phyloP scores from a whole-genome alignment of 305 asterid genomes.

The Solanum hybrid region DNA sequence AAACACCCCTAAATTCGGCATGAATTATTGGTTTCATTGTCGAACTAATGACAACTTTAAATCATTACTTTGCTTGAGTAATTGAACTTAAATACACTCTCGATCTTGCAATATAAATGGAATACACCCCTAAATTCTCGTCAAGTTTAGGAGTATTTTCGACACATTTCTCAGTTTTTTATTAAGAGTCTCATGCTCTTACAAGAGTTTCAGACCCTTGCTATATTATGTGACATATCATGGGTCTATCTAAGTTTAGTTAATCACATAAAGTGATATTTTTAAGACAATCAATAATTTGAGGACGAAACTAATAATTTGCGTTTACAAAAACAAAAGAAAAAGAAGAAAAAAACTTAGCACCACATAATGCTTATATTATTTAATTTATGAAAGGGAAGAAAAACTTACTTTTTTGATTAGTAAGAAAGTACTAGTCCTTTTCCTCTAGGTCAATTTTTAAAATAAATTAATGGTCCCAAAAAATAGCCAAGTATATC shows the following conservation, averaged over 20 bases:
- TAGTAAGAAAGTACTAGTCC: background rate
- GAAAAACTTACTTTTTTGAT: background rate
- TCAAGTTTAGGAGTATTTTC: background rate
- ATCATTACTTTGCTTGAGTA: background rate
- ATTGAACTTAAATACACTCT: too few species aligned
- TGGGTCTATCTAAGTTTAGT: too few species aligned
- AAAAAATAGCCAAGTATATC: background rate
- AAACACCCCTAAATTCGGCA: too few species aligned
- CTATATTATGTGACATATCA: too few species aligned
- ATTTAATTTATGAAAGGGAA: background rate
- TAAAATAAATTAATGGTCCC: background rate
- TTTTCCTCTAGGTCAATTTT: background rate
- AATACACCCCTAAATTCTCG: background rate
- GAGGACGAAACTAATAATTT: too few species aligned
- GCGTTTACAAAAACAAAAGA: background rate
- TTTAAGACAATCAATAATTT: too few species aligned
- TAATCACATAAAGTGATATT: too few species aligned
- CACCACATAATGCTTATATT: background rate
- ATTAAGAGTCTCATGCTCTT: background rate
- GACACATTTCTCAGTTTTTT: fast-evolving
- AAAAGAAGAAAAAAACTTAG: too few species aligned
- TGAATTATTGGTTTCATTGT: too few species aligned
- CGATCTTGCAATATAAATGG: background rate
- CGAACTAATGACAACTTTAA: too few species aligned
- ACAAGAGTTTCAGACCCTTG: too few species aligned